A percentile compares a stretch with the other conserved stretches of the same genome.
Evolutionary conservation across 768 basidiomycete genomes (phyloP).

Genomic region (Suillus lakei): DNA sequence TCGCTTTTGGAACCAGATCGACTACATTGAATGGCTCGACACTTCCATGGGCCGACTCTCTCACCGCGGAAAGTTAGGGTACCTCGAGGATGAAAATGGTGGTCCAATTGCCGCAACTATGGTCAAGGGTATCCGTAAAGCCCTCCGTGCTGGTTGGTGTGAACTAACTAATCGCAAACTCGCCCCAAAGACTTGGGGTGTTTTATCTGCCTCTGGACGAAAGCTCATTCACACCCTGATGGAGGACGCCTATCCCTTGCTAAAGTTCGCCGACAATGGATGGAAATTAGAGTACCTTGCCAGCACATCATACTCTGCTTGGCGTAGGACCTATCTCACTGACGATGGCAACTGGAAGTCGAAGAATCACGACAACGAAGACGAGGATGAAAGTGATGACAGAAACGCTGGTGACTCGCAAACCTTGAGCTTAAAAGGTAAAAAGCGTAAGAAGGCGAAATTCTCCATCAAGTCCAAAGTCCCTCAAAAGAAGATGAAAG

Average conservation of each 20-base stretch:
- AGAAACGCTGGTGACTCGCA: not conserved
- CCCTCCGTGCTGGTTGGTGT: not conserved
- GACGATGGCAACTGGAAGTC: not conserved
- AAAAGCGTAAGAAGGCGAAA: not conserved
- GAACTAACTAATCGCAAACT: not conserved
- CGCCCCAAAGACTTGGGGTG: not conserved
- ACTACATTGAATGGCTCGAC: conserved; percentile 7
- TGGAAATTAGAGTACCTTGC: conserved; percentile 1
- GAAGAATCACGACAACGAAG: not conserved
- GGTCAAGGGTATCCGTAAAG: not conserved
- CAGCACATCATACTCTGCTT: not conserved
- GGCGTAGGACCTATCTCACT: not conserved
- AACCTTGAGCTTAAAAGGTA: not conserved
- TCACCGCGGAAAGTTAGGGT: not conserved
- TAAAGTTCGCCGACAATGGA: conserved; percentile 1
- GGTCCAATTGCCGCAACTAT: not conserved
- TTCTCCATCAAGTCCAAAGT: not conserved
- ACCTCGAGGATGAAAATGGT: conserved; percentile 7
- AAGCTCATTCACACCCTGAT: conserved; percentile 1
- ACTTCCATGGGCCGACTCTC: not conserved
- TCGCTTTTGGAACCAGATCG: conserved; percentile 4
- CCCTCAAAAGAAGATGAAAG: not conserved
- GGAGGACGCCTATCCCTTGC: not conserved
- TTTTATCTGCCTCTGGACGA: not conserved
- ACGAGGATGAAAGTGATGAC: not conserved